These are phyloP conservation scores for Zarea fungicola DNA, from an alignment of 2,329 filamentous ascomycete species.

Conservation along the genomic window DNA sequence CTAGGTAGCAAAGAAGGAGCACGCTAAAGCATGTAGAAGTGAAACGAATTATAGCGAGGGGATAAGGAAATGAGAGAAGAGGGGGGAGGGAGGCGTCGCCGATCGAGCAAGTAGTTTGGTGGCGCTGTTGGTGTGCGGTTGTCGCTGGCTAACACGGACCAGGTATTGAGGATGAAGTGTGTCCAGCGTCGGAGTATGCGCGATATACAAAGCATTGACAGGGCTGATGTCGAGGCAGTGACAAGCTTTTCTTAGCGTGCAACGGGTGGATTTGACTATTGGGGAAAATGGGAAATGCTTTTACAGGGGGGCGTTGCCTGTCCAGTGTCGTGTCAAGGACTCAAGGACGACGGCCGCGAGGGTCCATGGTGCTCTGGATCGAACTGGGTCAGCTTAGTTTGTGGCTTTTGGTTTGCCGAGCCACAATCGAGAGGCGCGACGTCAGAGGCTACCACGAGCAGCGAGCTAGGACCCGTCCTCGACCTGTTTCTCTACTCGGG, in stretches of 20 bases:
- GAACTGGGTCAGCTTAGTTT: neutral
- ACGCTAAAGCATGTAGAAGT: neutral
- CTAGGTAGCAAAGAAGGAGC: neutral
- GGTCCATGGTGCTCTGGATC: neutral
- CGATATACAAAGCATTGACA: slow-evolving; percentile 7
- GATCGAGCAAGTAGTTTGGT: slow-evolving; percentile 1
- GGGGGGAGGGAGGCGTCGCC: neutral
- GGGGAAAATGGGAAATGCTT: neutral
- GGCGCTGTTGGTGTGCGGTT: neutral
- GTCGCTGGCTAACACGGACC: neutral
- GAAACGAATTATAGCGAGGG: neutral
- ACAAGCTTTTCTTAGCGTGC: slow-evolving; percentile 6
- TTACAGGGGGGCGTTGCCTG: neutral
- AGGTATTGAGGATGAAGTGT: slow-evolving; percentile 1
- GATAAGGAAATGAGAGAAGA: neutral
- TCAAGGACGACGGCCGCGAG: too few relatives aligned
- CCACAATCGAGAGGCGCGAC: slow-evolving; percentile 3
- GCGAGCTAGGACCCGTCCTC: neutral
- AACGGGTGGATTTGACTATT: neutral
- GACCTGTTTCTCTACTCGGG: neutral
- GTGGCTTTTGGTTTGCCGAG: neutral
- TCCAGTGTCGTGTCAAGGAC: neutral
- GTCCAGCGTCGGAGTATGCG: neutral
- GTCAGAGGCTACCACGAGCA: neutral
- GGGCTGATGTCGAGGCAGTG: slow-evolving; percentile 5